Base-by-base conservation (phyloP, 306 rosid genomes). In the Citrullus mucosospermus region DNA sequence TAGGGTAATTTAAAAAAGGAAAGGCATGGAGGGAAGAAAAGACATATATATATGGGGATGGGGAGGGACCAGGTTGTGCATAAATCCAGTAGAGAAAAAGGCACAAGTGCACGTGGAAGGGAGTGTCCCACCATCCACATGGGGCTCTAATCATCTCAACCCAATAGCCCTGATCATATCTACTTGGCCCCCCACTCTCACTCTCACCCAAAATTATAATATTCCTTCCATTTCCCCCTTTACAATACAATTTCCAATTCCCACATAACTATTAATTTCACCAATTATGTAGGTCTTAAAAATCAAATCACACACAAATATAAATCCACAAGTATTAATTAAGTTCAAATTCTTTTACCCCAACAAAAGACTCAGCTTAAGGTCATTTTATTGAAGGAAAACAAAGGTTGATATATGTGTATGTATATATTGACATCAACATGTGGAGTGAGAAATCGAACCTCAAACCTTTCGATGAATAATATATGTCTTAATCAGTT, bases 51-150 rank as follows among this genome's bases (percentile, higher is more conserved):
- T 51, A 32, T 53, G 28, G 66, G 79, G 66, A 34, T 39, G 60
- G 43, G 61, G 61, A 53, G 63, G 60, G 66, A 56, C 80, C 86
- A 87, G 85, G 58, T 83, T 54, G 55, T 78, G 62, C 78, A 67
- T 61, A 74, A 82, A 80, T 83, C 85, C 85, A 80, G 86, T 48
- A 69, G 68, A 51, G 63, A 58, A 28, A 17, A 39, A 88, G 58
- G 92, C 79, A 91, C 54, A 20, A 4, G 78, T 82, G 91, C 97
- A 92, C 96, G 98, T 91, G 97, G 95, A 87, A 2, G 85, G 67
- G 85, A 82, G 85, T 66, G 88, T 82, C 86, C 97, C 90, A 91
- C 88, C 88, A 65, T 67, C 85, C 98, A 92, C 97, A 95, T 91
- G 93, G 74, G 77, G 84, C 85, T 82, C 80, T 83, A 83, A 88